Conservation (phyloP, 768 basidiomycete genomes). For the Grammothele lineata region DNA sequence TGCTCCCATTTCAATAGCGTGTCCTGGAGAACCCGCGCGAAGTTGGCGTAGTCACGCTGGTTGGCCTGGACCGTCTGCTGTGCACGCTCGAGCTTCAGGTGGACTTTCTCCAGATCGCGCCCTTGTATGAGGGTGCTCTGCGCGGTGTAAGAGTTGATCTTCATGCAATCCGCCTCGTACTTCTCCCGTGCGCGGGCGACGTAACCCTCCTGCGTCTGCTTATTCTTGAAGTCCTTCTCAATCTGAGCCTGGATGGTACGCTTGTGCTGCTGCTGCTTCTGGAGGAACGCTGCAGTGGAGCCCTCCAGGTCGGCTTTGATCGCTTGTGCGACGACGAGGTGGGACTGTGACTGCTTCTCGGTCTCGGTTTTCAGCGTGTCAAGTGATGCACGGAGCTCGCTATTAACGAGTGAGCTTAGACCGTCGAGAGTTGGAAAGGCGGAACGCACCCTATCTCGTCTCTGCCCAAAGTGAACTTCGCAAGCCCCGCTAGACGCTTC, state of each 20-base stretch:
- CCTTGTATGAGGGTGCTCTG: slow-evolving; percentile 91
- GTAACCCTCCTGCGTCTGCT: slow-evolving; percentile 81
- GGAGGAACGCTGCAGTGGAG: slow-evolving; percentile 53
- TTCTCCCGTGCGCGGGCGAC: slow-evolving; percentile 89
- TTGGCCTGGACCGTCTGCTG: slow-evolving; percentile 87
- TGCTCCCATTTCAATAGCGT: slow-evolving; percentile 85
- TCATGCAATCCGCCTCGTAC: slow-evolving; percentile 88
- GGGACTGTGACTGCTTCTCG: slow-evolving; percentile 72
- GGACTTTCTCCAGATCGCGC: slow-evolving; percentile 87
- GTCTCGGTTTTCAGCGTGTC: slow-evolving; percentile 82
- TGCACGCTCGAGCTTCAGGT: slow-evolving; percentile 80
- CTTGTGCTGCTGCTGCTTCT: slow-evolving; percentile 67
- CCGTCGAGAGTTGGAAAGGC: not conserved
- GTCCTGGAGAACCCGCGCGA: slow-evolving; percentile 72
- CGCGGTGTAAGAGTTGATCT: slow-evolving; percentile 92
- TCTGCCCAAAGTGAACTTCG: slow-evolving; percentile 70
- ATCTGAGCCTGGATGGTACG: slow-evolving; percentile 69
- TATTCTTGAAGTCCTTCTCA: slow-evolving; percentile 89
- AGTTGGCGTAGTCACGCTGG: slow-evolving; percentile 90
- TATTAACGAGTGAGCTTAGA: slow-evolving; percentile 25
- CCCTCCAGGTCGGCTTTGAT: slow-evolving; percentile 74
- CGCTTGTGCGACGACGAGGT: slow-evolving; percentile 69
- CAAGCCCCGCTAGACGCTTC: slow-evolving; percentile 73
- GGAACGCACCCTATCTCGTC: slow-evolving; percentile 89
- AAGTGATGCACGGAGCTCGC: slow-evolving; percentile 77